Evolutionary conservation across 1,284 basidiomycete genomes (phyloP), one percentile per base, ranked within the genome.

Genomic region (Clitocybe nebularis): DNA sequence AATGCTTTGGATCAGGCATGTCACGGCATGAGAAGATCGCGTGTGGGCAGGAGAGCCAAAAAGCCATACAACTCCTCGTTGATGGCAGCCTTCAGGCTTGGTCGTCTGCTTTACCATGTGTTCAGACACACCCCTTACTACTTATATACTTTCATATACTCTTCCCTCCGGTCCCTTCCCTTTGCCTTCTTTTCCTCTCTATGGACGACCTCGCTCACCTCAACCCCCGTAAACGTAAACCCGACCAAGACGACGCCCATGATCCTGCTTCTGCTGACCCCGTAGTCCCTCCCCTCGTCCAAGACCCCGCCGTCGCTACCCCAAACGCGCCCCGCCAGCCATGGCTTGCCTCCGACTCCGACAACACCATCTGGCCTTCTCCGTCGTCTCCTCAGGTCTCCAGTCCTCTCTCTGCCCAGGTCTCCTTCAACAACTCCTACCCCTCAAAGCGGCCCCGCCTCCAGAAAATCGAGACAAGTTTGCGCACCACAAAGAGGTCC

Each of bases 141-240:
- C 52, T 62, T 68, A 69, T 68, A 69, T 67, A 68, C 53, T 47
- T 54, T 57, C 51, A 60, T 59, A 50, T 54, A 50, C 45, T 47
- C 46, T 47, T 53, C 51, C 52, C 47, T 51, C 44, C 47, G 54
- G 45, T 21, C 16, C 11, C 4, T 14, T 14, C 20, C 26, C 22
- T 47, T 48, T 29, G 48, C 51, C 56, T 54, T 50, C 53, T 52
- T 51, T 34, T 50, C 49, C 46, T 54, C 61, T 57, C 26, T 61
- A 78, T 78, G 75, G 75, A 77, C 62, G 66, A 74, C 65, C 64
- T 72, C 52, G 68, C 71, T 56, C 67, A 71, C 57, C 55, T 66
- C 37, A 62, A 71, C 64, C 69, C 66, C 49, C 66, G 72, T 56
- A 81, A 81, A 58, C 74, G 78, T 57, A 80, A 81, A 61, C 69